A percentile compares a stretch with the other conserved stretches of the same genome.
Conservation (phyloP, 2,329 filamentous ascomycete species). For the Aspergillus sp. region DNA sequence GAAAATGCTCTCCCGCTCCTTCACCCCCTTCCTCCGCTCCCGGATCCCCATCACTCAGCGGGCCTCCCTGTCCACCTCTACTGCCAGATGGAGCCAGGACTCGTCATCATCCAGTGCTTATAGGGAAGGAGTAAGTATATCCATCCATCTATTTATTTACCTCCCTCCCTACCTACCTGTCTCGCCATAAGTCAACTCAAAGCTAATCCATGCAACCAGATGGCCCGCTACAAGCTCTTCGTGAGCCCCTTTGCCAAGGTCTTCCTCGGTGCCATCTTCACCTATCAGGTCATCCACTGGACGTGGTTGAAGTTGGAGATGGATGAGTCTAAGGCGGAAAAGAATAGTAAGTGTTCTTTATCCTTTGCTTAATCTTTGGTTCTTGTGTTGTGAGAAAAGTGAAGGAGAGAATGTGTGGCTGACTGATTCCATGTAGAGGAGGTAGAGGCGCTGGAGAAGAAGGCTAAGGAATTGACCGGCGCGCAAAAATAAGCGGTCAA, state of each 20-base stretch:
- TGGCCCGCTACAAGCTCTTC: conserved; percentile 43
- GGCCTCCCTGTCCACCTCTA: conserved; percentile 1
- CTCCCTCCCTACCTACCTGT: neutral
- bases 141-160: neutral
- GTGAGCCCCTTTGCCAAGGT: conserved; percentile 50
- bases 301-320: conserved; percentile 51
- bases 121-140: conserved; percentile 32
- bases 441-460: conserved; percentile 36
- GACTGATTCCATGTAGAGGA: conserved; percentile 24
- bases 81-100: conserved; percentile 4
- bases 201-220: conserved; percentile 24
- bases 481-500: conserved; percentile 25
- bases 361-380: neutral
- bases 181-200: no score
- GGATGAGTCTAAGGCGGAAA: conserved; percentile 46
- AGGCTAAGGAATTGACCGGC: conserved; percentile 36
- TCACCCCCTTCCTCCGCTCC: neutral
- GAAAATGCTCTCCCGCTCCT: neutral
- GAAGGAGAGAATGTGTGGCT: no score
- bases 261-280: conserved; percentile 51
- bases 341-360: conserved; percentile 39
- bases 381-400: neutral
- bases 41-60: conserved; percentile 15
- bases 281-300: conserved; percentile 52
- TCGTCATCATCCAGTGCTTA: conserved; percentile 19